Base-by-base conservation (phyloP, 345 rosid genomes). In the Eucalyptus cloeziana region DNA sequence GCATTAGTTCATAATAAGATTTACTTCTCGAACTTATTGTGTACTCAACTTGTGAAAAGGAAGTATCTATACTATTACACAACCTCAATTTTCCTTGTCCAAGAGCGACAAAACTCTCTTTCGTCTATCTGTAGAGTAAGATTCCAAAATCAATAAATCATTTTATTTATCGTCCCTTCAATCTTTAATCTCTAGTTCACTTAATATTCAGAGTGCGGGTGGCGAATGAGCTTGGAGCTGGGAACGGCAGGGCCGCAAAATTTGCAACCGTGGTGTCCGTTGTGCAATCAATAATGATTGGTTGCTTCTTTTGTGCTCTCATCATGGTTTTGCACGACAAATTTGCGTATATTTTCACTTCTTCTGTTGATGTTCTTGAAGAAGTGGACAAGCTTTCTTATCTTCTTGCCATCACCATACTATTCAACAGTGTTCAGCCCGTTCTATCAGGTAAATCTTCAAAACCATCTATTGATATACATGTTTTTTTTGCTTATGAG, bases 401-500 rank as follows among this genome's bases (percentile, higher is more conserved):
- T 52, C 91, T 92, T 30, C 52, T 93, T 49, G 93, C 88, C 86
- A 58, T 91, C 31, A 91, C 92, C 49, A 90, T 93, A 81, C 88
- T 93, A n/a, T 91, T 93, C 15, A 93, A 91, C 44, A 91, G 93
- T 67, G 90, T 93, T 37, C 94, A 93, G 27, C 93, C 93, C 49
- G 91, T 93, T 64, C 85, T 93, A 60, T 93, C 93, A 86, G 92
- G 94, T 92, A 17, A 50, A 27, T 49, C 16, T 58, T 31, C 4
- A 27, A 25, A 25, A 14, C 17, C 56, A 37, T 80, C 87, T 22
- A 33, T 7, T 80, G 10, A 4, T 83, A 47, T n/a, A 25, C 10
- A 37, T 10, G 49, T 50, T 85, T 44, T 56, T 56, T 56, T 56
- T 24, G 8, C 30, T 21, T 21, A 7, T 76, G 4, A 76, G 30